phyloP scores from a whole-genome alignment of 2,329 filamentous ascomycete genomes.

The Coniella lustricola region DNA sequence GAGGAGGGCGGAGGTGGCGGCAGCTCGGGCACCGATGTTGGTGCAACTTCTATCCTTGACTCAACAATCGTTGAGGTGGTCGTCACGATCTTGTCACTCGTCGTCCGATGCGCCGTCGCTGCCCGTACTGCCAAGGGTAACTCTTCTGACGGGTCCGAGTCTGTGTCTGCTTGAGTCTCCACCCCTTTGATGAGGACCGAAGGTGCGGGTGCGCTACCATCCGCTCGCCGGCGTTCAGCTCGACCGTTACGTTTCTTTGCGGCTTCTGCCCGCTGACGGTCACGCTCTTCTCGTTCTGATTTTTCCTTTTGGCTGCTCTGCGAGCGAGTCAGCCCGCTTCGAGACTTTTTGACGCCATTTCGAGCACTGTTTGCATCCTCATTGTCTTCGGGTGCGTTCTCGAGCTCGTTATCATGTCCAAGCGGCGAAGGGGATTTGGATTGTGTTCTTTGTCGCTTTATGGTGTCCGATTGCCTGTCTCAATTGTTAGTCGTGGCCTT shows the following conservation, averaged over 20 bases:
- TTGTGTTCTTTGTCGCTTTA: slow-evolving; percentile 77
- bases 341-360: slow-evolving; percentile 52
- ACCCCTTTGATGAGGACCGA: slow-evolving; percentile 22
- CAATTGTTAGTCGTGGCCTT: slow-evolving; percentile 18
- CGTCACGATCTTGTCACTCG: slow-evolving; percentile 8
- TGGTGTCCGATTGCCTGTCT: slow-evolving; percentile 58
- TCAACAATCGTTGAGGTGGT: slow-evolving; percentile 12
- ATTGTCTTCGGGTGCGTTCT: slow-evolving; percentile 53
- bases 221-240: slow-evolving; percentile 70
- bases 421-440: slow-evolving; percentile 64
- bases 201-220: slow-evolving; percentile 50
- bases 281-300: slow-evolving; percentile 65
- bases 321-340: slow-evolving; percentile 45
- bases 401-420: slow-evolving; percentile 36
- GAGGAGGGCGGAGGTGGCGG: slow-evolving; percentile 35
- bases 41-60: slow-evolving; percentile 16
- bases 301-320: slow-evolving; percentile 45
- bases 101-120: slow-evolving; percentile 26
- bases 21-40: slow-evolving; percentile 22
- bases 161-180: slow-evolving; percentile 39
- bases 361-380: slow-evolving; percentile 58
- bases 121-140: slow-evolving; percentile 42
- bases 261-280: slow-evolving; percentile 66
- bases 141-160: slow-evolving; percentile 68
- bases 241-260: slow-evolving; percentile 75